phyloP scores from a whole-genome alignment of 2,329 filamentous ascomycete species.

The Stachybotrys chlorohalonatus region DNA sequence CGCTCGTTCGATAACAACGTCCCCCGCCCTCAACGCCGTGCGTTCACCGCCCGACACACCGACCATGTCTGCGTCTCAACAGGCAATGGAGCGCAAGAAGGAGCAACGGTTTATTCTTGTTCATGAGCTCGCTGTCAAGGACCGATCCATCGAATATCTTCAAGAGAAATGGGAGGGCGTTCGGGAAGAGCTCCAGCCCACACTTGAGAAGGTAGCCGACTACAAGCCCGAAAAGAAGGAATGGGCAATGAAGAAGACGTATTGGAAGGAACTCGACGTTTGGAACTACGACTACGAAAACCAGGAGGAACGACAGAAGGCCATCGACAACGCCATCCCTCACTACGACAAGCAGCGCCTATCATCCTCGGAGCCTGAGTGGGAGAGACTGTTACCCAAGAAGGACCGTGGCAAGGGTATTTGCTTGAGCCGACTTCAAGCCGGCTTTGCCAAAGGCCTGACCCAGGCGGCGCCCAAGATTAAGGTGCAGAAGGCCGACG shows the following conservation, averaged over 20 bases:
- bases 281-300: slow-evolving; percentile 51
- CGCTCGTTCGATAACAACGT: slow-evolving; percentile 36
- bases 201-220: slow-evolving; percentile 50
- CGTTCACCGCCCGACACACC: slow-evolving; percentile 44
- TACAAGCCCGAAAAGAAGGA: slow-evolving; percentile 37
- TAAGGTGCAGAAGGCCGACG: slow-evolving; percentile 41
- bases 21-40: slow-evolving; percentile 45
- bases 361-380: slow-evolving; percentile 45
- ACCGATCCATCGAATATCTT: slow-evolving; percentile 41
- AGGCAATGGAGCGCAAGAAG: slow-evolving; percentile 43
- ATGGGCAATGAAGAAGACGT: slow-evolving; percentile 47
- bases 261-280: slow-evolving; percentile 56
- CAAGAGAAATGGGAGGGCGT: slow-evolving; percentile 40
- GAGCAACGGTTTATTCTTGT: slow-evolving; percentile 45
- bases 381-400: slow-evolving; percentile 51
- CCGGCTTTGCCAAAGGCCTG: slow-evolving; percentile 45
- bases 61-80: slow-evolving; percentile 39
- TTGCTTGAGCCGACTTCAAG: slow-evolving; percentile 52
- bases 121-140: slow-evolving; percentile 49
- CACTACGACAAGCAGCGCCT: slow-evolving; percentile 51
- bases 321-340: slow-evolving; percentile 52
- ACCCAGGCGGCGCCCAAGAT: slow-evolving; percentile 37
- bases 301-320: slow-evolving; percentile 45
- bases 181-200: slow-evolving; percentile 43
- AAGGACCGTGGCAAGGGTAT: slow-evolving; percentile 50